Evolutionary conservation across 2,329 filamentous ascomycete species (phyloP), one percentile per base, ranked within the genome.

Genomic region (Chrysoporthe cubensis): DNA sequence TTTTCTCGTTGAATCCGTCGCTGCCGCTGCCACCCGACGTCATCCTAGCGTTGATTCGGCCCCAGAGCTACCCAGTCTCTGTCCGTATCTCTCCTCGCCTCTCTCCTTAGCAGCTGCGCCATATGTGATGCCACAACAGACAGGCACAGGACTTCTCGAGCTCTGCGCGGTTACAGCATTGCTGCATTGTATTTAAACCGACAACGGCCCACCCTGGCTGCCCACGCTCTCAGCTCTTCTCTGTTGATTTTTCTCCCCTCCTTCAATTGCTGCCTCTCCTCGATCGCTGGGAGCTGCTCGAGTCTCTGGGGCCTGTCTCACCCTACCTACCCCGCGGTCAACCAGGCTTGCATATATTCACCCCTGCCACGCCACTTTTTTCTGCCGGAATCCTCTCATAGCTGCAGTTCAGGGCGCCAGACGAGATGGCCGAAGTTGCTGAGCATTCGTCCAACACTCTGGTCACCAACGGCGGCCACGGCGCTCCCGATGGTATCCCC

Each of bases 401-500:
- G 60, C 34, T 37, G 6, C 32, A n/a, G 44, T n/a, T 14, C n/a
- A 40, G 18, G 26, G 14, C 57, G 32, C n/a, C 64, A 59, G 62
- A 69, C 70, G 72, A 72, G 32, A 82, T 81, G 80, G 73, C 78
- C 68, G 70, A 75, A 67, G 71, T 78, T 67, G 77, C 73, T 69
- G 76, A 81, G 62, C 78, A 80, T 40, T 81, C 82, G 46, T 78
- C 82, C 73, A 84, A 84, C 73, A 78, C 80, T 46, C 75, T 85
- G 72, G 78, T 76, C 59, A 72, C 74, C 18, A 77, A 78, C 62
- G 75, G 71, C 43, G 66, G 62, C 18, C 62, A 78, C 21, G 71
- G 74, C 69, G 79, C 82, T 65, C 79, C 83, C 40, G 81, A 81
- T 68, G 79, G 85, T 60, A 78, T 88, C 57, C 85, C 90, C 62